Base-by-base conservation (phyloP, 257 asterid genomes). In the Solanum verrucosum region DNA sequence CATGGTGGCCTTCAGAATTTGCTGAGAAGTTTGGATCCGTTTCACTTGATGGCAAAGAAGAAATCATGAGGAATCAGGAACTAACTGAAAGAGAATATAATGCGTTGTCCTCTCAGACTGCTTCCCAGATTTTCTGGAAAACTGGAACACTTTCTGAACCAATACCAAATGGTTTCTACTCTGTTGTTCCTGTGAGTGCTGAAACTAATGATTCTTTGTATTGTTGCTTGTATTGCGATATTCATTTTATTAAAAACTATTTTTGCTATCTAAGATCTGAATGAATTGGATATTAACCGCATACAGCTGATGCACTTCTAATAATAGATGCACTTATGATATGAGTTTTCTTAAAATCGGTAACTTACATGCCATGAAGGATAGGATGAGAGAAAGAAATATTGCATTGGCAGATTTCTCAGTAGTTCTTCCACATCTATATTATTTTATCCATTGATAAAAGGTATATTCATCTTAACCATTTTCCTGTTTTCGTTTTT, bases 101-200 rank as follows among this genome's bases (percentile, higher is more conserved):
- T 82, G 91, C 91, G 33, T 88, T 91, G 38, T 91, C 92, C 35
- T 89, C 83, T 87, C 91, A 90, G 87, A 90, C 91, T 52, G 98
- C 99, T 84, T 97, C 99, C 37, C 97, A 94, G 91, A 92, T 92
- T 86, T 93, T 97, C 52, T 97, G 99, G 99, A 93, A 94, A 90
- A 93, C 98, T 59, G 98, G 99, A 88, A 91, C 92, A 91, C 98
- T 97, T 87, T 93, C 95, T 74, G 98, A 93, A 86, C 96, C 95
- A 40, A 94, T 97, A 88, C 98, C 99, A 86, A 95, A 96, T 92
- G 99, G 99, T 84, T 97, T 97, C 95, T 97, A 95, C 93, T 95
- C 96, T 86, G 92, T 96, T 90, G 94, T 95, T 90, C 99, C 99
- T 12, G 99, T 97, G 92, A 97, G 99, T 87, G 84, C 92, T 79